Evolutionary conservation across 225 moss, liverwort and hornwort species (phyloP), one percentile per base, ranked within the genome.

Genomic region (Climacium dendroides): DNA sequence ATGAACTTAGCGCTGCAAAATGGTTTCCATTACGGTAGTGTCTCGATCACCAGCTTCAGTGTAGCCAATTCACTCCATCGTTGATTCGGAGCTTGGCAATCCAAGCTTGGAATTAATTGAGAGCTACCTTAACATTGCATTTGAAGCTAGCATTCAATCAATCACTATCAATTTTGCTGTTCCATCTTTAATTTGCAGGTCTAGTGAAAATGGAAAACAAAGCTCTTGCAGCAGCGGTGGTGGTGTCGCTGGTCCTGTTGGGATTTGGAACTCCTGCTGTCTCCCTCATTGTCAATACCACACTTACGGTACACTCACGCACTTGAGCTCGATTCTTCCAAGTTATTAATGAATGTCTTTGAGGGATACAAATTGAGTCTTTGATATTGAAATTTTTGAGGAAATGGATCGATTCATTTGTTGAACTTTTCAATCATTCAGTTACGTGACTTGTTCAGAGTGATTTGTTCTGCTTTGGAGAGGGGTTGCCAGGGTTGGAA

Each of bases 211-310:
- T 85, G 60, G 80, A 22, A 69, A 48, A 15, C 8, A 80, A 67
- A 37, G 23, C 80, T 80, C 19, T 70, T 20, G 52, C 20, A 10
- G 30, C 6, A 14, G 87, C 6, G 78, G 80, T 85, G 41, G 19
- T 87, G 57, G 14, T 81, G 52, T 19, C 83, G 73, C 15, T 90
- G 58, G 77, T 87, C 28, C 20, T 89, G 37, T 48, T 89, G 85
- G 82, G 65, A 17, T 61, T 88, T 48, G 79, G 81, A 83, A 73
- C 88, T 86, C 86, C 89, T 63, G 62, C 81, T 24, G 39, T 55
- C 19, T 52, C 91, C 47, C 91, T 93, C 64, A 57, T 29, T 35
- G 10, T 85, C 41, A 93, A 91, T 52, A 87, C 86, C 57, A 88
- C 88, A 26, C 20, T 88, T 22, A 39, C 39, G 84, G 92, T 89